phyloP scores from a whole-genome alignment of 495 filamentous ascomycete genomes.

The Gamarada debralockiae region DNA sequence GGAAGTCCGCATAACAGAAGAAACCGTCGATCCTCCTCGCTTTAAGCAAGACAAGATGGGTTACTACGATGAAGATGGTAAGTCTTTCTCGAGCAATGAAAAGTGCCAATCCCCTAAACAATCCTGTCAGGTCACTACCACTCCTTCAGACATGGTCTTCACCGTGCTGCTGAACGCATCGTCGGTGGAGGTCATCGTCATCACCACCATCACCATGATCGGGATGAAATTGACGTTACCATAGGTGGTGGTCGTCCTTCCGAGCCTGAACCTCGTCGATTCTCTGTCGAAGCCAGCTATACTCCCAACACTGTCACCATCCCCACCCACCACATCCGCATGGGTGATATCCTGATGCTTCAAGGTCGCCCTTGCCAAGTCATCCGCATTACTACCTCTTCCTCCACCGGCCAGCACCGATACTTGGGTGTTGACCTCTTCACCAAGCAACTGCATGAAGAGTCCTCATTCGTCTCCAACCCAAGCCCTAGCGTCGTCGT shows the following conservation, averaged over 20 bases:
- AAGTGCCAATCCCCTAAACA: constrained; percentile 18
- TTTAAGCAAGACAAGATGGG: constrained; percentile 69
- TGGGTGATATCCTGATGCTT: constrained; percentile 97
- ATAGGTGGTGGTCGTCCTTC: constrained; percentile 14
- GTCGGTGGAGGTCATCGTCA: constrained; percentile 51
- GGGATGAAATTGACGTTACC: constrained; percentile 50
- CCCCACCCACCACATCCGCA: constrained; percentile 98
- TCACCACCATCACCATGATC: constrained; percentile 39
- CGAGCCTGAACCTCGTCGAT: constrained; percentile 14
- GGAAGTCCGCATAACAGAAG: constrained; percentile 17
- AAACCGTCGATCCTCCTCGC: constrained; percentile 35
- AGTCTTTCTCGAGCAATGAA: constrained; percentile 25
- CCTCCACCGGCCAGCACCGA: constrained; percentile 97
- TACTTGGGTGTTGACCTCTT: constrained; percentile 99
- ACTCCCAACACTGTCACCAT: constrained; percentile 91
- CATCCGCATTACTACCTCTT: constrained; percentile 97
- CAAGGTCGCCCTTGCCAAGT: constrained; percentile 99
- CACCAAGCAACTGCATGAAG: constrained; percentile 99
- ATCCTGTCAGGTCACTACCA: constrained; percentile 76
- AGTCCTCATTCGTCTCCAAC: constrained; percentile 97
- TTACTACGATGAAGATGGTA: constrained; percentile 94
- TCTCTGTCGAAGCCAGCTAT: constrained; percentile 22
- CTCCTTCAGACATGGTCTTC: constrained; percentile 84
- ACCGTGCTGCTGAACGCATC: constrained; percentile 77
- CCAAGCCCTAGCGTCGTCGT: constrained; percentile 93